These are phyloP conservation scores for Oryza officinalis DNA, from an alignment of 176 grass and related monocot genomes.

Conservation along the genomic window DNA sequence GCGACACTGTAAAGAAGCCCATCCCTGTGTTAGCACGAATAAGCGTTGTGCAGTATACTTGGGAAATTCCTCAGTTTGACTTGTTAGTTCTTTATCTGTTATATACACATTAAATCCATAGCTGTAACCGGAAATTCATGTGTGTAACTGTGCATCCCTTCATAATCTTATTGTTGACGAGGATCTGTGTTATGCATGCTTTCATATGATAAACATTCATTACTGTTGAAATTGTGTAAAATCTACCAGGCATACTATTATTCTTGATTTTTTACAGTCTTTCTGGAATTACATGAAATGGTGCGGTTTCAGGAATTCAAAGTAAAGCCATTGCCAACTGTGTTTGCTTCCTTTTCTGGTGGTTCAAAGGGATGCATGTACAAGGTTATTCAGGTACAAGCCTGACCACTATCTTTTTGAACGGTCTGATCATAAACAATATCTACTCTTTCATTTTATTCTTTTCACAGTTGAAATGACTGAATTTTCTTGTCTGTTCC, in stretches of 20 bases:
- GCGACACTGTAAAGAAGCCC: background rate
- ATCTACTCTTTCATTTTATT: background rate
- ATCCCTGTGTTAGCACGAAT: background rate
- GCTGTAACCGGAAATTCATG: background rate
- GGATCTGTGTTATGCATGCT: background rate
- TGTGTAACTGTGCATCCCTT: background rate
- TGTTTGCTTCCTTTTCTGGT: constrained; percentile 80
- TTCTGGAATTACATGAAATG: constrained; percentile 30
- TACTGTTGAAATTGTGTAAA: constrained; percentile 2
- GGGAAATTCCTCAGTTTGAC: background rate
- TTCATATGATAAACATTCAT: background rate
- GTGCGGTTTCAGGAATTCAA: constrained; percentile 71
- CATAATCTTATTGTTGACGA: constrained; percentile 1
- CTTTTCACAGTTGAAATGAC: constrained; percentile 35
- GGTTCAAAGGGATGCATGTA: constrained; percentile 86
- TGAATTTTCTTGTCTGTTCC: constrained; percentile 30
- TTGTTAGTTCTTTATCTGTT: background rate
- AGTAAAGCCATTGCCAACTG: constrained; percentile 58
- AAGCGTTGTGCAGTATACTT: constrained; percentile 1
- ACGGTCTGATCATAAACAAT: background rate
- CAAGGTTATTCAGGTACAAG: constrained; percentile 84
- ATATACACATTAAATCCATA: background rate
- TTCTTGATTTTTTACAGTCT: background rate
- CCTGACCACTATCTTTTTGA: constrained; percentile 19
- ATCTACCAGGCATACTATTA: background rate